phyloP scores from a whole-genome alignment of 2,329 filamentous ascomycete genomes.

The Diaporthe helianthi region DNA sequence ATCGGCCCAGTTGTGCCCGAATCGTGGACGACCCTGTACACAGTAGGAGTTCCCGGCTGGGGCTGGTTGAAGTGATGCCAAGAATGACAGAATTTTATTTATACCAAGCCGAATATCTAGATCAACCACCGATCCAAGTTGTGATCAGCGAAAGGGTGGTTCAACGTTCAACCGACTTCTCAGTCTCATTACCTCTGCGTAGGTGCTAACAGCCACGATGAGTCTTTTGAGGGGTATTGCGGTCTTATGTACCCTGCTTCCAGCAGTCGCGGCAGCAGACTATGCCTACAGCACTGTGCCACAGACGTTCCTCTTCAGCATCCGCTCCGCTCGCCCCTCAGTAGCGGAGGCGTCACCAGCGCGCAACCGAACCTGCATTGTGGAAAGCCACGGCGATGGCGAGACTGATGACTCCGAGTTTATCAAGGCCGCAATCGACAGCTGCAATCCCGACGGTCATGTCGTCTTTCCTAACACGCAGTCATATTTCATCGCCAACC shows the following conservation, averaged over 20 bases:
- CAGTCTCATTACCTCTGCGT: too few relatives aligned
- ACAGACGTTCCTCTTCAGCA: conserved; percentile 12
- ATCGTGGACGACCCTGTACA: background rate
- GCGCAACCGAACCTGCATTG: conserved; percentile 47
- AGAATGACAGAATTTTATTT: background rate
- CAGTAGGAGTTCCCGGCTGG: background rate
- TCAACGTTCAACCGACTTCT: accelerated
- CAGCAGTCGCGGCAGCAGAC: background rate
- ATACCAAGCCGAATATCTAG: background rate
- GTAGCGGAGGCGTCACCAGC: background rate
- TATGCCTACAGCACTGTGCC: conserved; percentile 1
- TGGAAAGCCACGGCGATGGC: conserved; percentile 59
- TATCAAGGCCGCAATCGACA: conserved; percentile 57
- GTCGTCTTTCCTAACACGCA: conserved; percentile 62
- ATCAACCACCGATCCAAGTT: background rate
- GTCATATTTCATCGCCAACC: conserved; percentile 67
- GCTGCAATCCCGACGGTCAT: conserved; percentile 66
- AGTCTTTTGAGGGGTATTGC: background rate
- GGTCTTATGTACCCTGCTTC: background rate
- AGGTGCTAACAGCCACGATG: background rate
- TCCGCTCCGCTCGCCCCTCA: conserved; percentile 10
- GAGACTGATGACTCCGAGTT: conserved; percentile 40
- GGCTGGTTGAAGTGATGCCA: background rate
- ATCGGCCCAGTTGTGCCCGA: conserved; percentile 15
- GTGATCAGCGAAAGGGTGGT: background rate